Conservation (phyloP, 139 green algal genomes). For the Micromonas commoda region DNA sequence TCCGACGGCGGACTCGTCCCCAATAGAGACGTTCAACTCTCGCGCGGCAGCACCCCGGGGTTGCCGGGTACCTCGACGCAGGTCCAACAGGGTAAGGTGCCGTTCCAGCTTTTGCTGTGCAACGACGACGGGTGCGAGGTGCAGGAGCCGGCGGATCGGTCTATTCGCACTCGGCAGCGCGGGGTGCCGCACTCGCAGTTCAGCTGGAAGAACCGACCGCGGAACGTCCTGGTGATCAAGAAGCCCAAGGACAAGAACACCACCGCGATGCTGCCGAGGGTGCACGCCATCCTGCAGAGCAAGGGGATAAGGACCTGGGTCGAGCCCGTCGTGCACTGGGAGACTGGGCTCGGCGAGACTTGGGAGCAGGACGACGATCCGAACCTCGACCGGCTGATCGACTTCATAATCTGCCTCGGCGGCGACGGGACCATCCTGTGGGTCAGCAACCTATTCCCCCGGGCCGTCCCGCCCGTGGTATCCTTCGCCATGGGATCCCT, state of each 20-base stretch:
- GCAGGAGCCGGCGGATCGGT: not conserved
- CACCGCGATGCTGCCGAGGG: not conserved
- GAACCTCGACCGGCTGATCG: slow-evolving; percentile 40
- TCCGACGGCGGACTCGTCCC: too few relatives aligned
- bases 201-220: not conserved
- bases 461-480: slow-evolving; percentile 64
- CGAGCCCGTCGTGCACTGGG: not conserved
- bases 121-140: slow-evolving; percentile 7
- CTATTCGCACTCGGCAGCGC: not conserved
- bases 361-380: not conserved
- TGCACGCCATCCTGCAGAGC: not conserved
- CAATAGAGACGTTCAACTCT: too few relatives aligned
- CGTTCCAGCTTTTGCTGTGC: slow-evolving; percentile 1
- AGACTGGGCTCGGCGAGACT: not conserved
- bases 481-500: slow-evolving; percentile 79
- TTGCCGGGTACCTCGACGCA: too few relatives aligned
- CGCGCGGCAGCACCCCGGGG: too few relatives aligned
- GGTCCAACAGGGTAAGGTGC: not conserved
- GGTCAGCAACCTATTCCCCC: slow-evolving; percentile 62
- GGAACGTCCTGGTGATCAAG: slow-evolving; percentile 18
- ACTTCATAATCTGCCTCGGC: slow-evolving; percentile 76
- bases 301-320: not conserved
- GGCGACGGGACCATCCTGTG: slow-evolving; percentile 89
- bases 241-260: slow-evolving; percentile 12
- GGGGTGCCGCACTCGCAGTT: slow-evolving; percentile 5